Conservation (phyloP, 2,329 filamentous ascomycete species). For the Rugonectria rugulosa region DNA sequence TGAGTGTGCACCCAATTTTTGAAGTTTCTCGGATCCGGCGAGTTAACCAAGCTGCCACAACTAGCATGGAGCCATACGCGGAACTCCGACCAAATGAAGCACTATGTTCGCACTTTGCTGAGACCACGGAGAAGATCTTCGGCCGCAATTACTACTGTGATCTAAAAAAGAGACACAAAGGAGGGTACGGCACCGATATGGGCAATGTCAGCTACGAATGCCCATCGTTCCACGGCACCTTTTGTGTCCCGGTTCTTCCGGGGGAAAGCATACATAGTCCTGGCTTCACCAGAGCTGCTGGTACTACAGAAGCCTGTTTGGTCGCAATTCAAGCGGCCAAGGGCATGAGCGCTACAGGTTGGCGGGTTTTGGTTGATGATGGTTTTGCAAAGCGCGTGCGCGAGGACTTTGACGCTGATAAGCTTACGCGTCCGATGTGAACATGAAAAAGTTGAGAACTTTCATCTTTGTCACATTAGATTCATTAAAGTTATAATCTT, state of each 20-base stretch:
- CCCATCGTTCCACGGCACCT: slow-evolving; percentile 3
- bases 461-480: too few species aligned
- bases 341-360: background rate
- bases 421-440: background rate
- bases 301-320: background rate
- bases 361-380: background rate
- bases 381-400: background rate
- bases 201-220: slow-evolving; percentile 11
- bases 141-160: background rate
- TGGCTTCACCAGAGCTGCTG: background rate
- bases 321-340: background rate
- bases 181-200: slow-evolving; percentile 9
- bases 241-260: background rate
- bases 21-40: too few species aligned
- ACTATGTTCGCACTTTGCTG: background rate
- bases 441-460: too few species aligned
- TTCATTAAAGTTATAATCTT: too few species aligned
- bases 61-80: slow-evolving; percentile 6
- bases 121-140: background rate
- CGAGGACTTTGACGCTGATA: background rate
- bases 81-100: slow-evolving; percentile 6
- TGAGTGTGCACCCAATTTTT: background rate
- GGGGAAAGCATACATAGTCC: slow-evolving; percentile 7
- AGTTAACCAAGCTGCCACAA: too few species aligned
- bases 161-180: background rate